A percentile compares a stretch with the other conserved stretches of the same genome.
Conservation (phyloP, 2,329 filamentous ascomycete genomes). For the Fusarium begoniae region DNA sequence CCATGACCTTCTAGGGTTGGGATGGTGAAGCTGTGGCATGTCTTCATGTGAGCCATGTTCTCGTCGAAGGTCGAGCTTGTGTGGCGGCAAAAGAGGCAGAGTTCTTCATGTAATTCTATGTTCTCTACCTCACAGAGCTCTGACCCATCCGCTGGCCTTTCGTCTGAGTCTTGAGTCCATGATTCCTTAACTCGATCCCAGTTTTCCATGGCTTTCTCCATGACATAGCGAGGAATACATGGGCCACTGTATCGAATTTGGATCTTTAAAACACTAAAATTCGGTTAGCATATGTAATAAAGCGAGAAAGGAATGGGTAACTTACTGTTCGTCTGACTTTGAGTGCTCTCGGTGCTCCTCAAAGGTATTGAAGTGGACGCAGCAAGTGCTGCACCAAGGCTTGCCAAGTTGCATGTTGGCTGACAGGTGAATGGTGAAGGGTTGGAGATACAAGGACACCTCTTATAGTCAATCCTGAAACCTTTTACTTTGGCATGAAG, state of each 20-base stretch:
- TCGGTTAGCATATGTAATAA: neutral
- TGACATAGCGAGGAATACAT: neutral
- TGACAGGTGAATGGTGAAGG: neutral
- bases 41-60: slow-evolving; percentile 60
- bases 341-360: neutral
- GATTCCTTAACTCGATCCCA: neutral
- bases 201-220: neutral
- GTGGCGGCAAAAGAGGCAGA: slow-evolving; percentile 5
- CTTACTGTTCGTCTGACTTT: neutral
- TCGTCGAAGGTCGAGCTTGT: slow-evolving; percentile 40
- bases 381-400: neutral
- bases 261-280: neutral
- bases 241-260: neutral
- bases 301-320: rapidly evolving
- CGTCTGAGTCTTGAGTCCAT: no score
- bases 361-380: neutral
- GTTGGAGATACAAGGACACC: neutral
- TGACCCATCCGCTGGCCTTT: neutral
- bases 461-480: neutral
- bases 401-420: neutral
- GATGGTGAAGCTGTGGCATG: slow-evolving; percentile 57
- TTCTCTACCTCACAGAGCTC: neutral
- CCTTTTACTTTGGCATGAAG: no score
- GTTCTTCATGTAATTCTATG: neutral
- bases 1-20: slow-evolving; percentile 50